Conservation (phyloP, 192 early-diverging fungal genomes). For the Chytriomyces sp. region DNA sequence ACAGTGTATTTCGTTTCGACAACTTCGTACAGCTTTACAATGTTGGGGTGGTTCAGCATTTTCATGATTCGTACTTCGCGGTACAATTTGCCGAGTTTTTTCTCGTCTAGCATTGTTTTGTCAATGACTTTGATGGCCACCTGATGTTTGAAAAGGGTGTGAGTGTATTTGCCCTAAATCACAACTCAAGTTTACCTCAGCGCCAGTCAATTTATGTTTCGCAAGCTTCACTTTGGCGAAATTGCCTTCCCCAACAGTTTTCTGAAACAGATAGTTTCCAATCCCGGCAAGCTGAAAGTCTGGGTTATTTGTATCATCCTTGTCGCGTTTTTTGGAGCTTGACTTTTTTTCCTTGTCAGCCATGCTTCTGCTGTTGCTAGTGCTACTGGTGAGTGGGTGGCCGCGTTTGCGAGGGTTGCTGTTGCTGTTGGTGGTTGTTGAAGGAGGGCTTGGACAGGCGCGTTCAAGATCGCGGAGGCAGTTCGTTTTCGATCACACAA, state of each 20-base stretch:
- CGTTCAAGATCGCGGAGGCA: accelerated
- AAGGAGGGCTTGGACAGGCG: too few relatives aligned
- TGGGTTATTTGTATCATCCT: slow-evolving; percentile 63
- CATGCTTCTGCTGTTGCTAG: neutral
- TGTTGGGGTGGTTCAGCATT: slow-evolving; percentile 79
- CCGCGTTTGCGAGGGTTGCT: too few relatives aligned
- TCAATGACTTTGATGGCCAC: slow-evolving; percentile 71
- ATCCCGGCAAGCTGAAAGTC: slow-evolving; percentile 55
- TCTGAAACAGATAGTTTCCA: slow-evolving; percentile 90
- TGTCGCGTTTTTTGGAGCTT: slow-evolving; percentile 48
- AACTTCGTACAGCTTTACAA: slow-evolving; percentile 87
- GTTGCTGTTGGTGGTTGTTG: too few relatives aligned
- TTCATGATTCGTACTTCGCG: slow-evolving; percentile 72
- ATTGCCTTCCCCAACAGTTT: slow-evolving; percentile 98
- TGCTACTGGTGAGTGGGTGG: neutral
- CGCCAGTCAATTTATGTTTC: slow-evolving; percentile 70
- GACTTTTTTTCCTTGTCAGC: slow-evolving; percentile 15
- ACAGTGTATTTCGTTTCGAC: slow-evolving; percentile 88
- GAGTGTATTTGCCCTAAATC: too few relatives aligned
- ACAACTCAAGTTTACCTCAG: slow-evolving; percentile 56
- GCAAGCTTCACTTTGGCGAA: slow-evolving; percentile 99
- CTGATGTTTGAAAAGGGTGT: slow-evolving; percentile 37
- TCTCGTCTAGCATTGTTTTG: slow-evolving; percentile 65
- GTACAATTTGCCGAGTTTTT: slow-evolving; percentile 67
- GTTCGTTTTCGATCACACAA: too few relatives aligned